Evolutionary conservation across 2,329 filamentous ascomycete species (phyloP).

Genomic region (Penicillium verrucosum): DNA sequence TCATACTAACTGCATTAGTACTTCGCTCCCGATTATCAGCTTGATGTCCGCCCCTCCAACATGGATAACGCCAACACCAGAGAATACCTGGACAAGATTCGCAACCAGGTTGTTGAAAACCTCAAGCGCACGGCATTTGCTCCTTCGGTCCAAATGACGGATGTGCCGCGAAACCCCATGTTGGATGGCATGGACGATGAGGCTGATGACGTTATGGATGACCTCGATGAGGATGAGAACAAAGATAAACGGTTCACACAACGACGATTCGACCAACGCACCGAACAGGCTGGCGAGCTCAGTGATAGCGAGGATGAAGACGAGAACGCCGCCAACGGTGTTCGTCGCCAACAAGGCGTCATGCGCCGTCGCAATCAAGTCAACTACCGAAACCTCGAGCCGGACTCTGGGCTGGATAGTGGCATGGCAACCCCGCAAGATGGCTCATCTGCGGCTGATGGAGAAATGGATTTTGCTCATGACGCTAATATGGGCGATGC

Average conservation of each 20-base stretch:
- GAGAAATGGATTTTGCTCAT: slow-evolving; percentile 37
- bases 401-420: slow-evolving; percentile 53
- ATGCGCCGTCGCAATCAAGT: slow-evolving; percentile 57
- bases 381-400: slow-evolving; percentile 58
- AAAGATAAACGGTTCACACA: slow-evolving; percentile 79
- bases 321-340: slow-evolving; percentile 64
- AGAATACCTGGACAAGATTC: slow-evolving; percentile 68
- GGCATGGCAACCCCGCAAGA: slow-evolving; percentile 48
- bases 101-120: slow-evolving; percentile 63
- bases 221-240: slow-evolving; percentile 79
- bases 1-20: slow-evolving; percentile 48
- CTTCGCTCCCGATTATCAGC: slow-evolving; percentile 67
- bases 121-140: slow-evolving; percentile 60
- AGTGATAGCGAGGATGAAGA: slow-evolving; percentile 91
- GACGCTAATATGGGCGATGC: slow-evolving; percentile 44
- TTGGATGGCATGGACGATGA: slow-evolving; percentile 61
- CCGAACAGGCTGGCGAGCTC: slow-evolving; percentile 74
- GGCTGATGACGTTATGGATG: slow-evolving; percentile 62
- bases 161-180: slow-evolving; percentile 57
- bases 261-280: slow-evolving; percentile 75
- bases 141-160: slow-evolving; percentile 63
- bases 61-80: slow-evolving; percentile 70
- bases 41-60: slow-evolving; percentile 66
- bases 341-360: slow-evolving; percentile 54
- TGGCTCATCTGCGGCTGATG: slow-evolving; percentile 44